phyloP scores from a whole-genome alignment of 495 filamentous ascomycete genomes.

The Coniosporium apollinis region DNA sequence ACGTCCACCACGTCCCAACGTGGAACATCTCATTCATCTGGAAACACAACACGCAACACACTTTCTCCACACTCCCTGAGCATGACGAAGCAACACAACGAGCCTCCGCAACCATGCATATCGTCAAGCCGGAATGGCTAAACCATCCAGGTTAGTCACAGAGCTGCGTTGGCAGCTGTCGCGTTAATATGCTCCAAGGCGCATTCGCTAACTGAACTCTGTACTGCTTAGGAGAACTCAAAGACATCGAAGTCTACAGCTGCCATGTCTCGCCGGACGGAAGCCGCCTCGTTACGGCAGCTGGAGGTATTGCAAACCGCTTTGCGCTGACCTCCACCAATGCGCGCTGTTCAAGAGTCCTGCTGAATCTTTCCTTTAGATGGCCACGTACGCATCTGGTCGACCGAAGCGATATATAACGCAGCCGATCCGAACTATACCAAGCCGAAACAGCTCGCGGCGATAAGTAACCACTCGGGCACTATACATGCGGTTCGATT shows the following conservation, averaged over 20 bases:
- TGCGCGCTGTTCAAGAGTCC: background rate
- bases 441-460: conserved; percentile 85
- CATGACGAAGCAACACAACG: too few species aligned
- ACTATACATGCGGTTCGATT: conserved; percentile 96
- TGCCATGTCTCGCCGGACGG: conserved; percentile 95
- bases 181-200: too few species aligned
- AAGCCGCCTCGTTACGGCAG: conserved; percentile 75
- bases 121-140: conserved; percentile 6
- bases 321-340: background rate
- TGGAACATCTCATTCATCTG: too few species aligned
- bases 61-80: too few species aligned
- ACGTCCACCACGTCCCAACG: too few species aligned
- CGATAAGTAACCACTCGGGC: conserved; percentile 94
- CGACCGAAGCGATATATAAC: conserved; percentile 78
- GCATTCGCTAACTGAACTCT: too few species aligned
- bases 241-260: conserved; percentile 94
- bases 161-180: background rate
- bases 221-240: conserved; percentile 83
- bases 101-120: too few species aligned
- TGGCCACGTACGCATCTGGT: conserved; percentile 95
- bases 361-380: conserved; percentile 34
- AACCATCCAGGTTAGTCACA: conserved; percentile 3
- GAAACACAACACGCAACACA: too few species aligned
- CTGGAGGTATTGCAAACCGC: conserved; percentile 74
- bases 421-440: conserved; percentile 45